Percentiles rank a stretch among this genome's conserved stretches.
Conservation (phyloP, 768 basidiomycete species). For the Calocera viscosa region DNA sequence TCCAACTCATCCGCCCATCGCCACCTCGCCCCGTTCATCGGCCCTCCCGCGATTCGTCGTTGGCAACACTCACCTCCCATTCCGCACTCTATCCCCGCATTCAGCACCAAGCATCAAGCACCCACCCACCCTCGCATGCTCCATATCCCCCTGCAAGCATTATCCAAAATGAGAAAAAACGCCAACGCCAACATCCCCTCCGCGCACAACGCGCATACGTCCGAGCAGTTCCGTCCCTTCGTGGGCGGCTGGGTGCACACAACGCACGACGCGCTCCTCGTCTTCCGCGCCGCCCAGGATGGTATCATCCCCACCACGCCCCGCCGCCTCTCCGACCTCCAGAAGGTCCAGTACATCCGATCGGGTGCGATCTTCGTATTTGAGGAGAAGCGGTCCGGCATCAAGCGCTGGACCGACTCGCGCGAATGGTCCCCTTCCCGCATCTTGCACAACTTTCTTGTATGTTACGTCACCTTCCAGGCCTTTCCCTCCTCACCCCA, state of each 20-base stretch:
- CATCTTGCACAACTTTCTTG: conserved; percentile 74
- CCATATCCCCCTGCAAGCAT: too few relatives aligned
- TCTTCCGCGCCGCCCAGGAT: conserved; percentile 70
- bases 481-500: not conserved
- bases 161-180: not conserved
- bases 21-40: too few relatives aligned
- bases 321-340: conserved; percentile 72
- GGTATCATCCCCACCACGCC: conserved; percentile 72
- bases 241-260: conserved; percentile 58
- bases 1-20: too few relatives aligned
- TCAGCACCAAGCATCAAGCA: too few relatives aligned
- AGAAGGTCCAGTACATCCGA: conserved; percentile 43
- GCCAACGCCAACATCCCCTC: not conserved
- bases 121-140: too few relatives aligned
- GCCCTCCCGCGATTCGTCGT: too few relatives aligned
- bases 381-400: conserved; percentile 77
- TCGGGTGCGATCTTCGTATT: conserved; percentile 54
- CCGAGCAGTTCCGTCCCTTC: not conserved
- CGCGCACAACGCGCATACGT: not conserved
- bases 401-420: conserved; percentile 77
- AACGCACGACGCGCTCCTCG: conserved; percentile 64
- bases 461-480: conserved; percentile 27
- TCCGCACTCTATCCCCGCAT: too few relatives aligned
- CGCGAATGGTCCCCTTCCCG: conserved; percentile 72
- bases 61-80: too few relatives aligned